A percentile compares a stretch with the other conserved stretches of the same genome.
Conservation (phyloP, 345 rosid genomes). For the Melaleuca quinquenervia region DNA sequence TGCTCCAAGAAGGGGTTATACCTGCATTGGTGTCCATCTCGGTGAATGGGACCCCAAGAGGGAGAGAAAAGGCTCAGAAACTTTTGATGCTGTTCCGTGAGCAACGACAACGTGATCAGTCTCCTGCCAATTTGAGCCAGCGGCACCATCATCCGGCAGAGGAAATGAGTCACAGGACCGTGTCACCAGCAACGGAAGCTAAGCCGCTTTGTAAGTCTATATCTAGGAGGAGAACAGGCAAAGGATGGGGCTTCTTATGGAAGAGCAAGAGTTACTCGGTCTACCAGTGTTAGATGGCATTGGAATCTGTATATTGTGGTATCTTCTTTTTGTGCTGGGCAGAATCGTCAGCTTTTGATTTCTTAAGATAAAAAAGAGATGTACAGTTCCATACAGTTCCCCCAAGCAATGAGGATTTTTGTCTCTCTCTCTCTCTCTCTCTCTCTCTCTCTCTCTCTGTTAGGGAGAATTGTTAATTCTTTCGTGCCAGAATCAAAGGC, state of each 20-base stretch:
- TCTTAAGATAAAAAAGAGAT: conserved; percentile 20
- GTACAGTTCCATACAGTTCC: conserved; percentile 45
- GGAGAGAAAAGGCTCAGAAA: conserved; percentile 83
- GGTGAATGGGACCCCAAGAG: conserved; percentile 80
- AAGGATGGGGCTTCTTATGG: conserved; percentile 70
- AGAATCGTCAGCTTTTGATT: not conserved
- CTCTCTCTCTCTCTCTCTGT: not conserved
- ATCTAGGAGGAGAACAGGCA: conserved; percentile 64
- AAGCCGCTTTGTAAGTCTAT: conserved; percentile 53
- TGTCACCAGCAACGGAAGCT: conserved; percentile 29
- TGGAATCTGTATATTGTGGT: conserved; percentile 34
- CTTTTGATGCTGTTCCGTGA: conserved; percentile 85
- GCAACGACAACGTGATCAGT: conserved; percentile 77
- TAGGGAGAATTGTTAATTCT: not conserved
- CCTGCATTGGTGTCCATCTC: conserved; percentile 89
- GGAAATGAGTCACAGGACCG: conserved; percentile 22
- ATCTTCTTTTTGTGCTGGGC: not conserved
- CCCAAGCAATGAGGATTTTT: conserved; percentile 25
- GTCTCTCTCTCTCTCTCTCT: not conserved
- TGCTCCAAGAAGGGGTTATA: conserved; percentile 93
- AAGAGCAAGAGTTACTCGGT: conserved; percentile 76
- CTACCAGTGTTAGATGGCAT: conserved; percentile 2
- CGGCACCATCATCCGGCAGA: not conserved
- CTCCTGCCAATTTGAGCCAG: conserved; percentile 12
- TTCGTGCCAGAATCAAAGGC: not conserved